These are phyloP conservation scores for Bothriochloa decipiens DNA, from an alignment of 176 grass and related monocot species.

Conservation along the genomic window DNA sequence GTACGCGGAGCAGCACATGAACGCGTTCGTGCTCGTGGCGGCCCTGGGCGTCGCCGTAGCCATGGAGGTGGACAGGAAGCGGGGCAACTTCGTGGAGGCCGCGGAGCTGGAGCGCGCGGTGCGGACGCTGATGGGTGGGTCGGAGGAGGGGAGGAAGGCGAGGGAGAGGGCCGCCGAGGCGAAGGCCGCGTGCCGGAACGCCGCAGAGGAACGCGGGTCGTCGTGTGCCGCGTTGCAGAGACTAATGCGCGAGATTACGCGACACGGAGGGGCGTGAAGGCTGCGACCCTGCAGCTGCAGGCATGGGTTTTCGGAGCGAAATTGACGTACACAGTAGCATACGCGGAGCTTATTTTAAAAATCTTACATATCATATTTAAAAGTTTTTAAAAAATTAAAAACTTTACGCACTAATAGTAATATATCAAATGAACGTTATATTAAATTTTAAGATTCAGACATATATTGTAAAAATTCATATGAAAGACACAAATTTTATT, in stretches of 20 bases:
- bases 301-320: no score
- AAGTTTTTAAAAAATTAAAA: no score
- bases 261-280: not conserved
- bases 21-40: conserved; percentile 45
- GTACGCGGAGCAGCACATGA: conserved; percentile 70
- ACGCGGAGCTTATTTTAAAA: no score
- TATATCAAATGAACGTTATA: no score
- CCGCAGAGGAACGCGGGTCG: not conserved
- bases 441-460: no score
- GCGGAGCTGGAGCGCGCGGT: conserved; percentile 50
- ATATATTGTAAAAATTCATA: no score
- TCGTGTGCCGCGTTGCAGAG: not conserved
- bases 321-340: no score
- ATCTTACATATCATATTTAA: no score
- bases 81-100: conserved; percentile 38
- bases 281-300: no score
- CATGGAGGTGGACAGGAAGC: conserved; percentile 23
- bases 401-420: no score
- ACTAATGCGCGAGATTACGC: not conserved
- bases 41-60: conserved; percentile 36
- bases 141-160: conserved; percentile 38
- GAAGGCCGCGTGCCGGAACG: conserved; percentile 16
- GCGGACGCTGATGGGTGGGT: conserved; percentile 34
- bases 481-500: no score
- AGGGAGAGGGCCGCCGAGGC: conserved; percentile 25